phyloP scores from a whole-genome alignment of 75 land plant species.

The Cupressus sempervirens region DNA sequence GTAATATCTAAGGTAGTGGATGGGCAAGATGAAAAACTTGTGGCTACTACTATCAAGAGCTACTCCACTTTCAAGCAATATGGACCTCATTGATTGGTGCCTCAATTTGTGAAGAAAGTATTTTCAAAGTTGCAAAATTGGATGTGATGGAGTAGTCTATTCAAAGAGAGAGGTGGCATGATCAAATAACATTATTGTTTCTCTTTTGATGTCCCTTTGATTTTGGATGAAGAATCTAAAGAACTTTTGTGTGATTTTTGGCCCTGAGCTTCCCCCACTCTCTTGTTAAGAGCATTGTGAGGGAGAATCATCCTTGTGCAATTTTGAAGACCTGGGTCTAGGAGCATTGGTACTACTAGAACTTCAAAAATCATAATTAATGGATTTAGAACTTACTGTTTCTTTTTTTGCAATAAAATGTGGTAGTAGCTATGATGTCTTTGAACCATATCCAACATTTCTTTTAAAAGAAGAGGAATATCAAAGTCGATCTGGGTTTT shows the following conservation, averaged over 20 bases:
- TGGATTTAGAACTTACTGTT: constrained; percentile 28
- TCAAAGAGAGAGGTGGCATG: neutral
- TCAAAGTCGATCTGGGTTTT: constrained; percentile 30
- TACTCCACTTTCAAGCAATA: too few species aligned
- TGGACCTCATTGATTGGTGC: too few species aligned
- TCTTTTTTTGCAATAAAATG: constrained; percentile 12
- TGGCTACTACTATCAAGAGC: too few species aligned
- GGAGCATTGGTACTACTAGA: constrained; percentile 28
- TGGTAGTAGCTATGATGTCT: constrained; percentile 16
- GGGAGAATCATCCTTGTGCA: too few species aligned
- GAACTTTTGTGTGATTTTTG: neutral
- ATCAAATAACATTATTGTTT: neutral
- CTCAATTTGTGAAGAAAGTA: too few species aligned
- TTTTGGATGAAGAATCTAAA: neutral
- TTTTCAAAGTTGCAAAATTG: too few species aligned
- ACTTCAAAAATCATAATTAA: constrained; percentile 15
- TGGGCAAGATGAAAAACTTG: too few species aligned
- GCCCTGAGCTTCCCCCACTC: neutral
- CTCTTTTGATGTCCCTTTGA: neutral
- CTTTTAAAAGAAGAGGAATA: constrained; percentile 16
- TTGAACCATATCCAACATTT: constrained; percentile 37
- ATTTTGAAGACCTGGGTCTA: constrained; percentile 29
- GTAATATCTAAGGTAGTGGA: too few species aligned
- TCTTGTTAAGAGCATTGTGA: constrained; percentile 5
- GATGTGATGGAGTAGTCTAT: neutral